Base-by-base conservation (phyloP, 345 rosid genomes). In the Adansonia digitata region DNA sequence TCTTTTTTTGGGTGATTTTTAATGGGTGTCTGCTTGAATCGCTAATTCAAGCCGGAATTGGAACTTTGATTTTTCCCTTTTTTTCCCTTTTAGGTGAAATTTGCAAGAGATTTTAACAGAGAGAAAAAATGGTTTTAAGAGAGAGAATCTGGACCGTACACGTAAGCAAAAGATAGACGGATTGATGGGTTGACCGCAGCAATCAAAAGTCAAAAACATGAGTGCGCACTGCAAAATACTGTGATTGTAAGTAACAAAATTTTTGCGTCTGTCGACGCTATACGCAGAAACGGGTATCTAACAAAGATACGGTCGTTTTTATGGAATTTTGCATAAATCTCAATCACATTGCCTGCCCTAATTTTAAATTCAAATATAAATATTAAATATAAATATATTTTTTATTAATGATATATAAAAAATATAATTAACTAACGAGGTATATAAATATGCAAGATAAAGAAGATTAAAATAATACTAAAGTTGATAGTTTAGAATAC, bases 91-190 rank as follows among this genome's bases (percentile, higher is more conserved):
- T 13, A 20, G 29, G 49, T 14, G 22, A 57, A 27, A 0, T 11
- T 43, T 20, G 29, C 35, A 61, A n/a, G 35, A 40, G 37, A 45
- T n/a, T 42, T 18, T 7, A 11, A 35, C n/a, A n/a, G n/a, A n/a
- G 52, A n/a, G 27, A 51, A 61, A 46, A 27, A 27, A 29, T 34
- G 35, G n/a, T 22, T 6, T 10, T 22, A 29, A 42, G 51, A 51
- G 42, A 62, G 64, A 53, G 59, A 57, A 66, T 81, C 74, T 68
- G 56, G 27, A 2, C 45, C 77, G 81, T 81, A 74, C 83, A 77
- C 76, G 80, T 77, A 42, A 69, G 78, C 60, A 5, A 8, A 42
- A 4, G 4, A n/a, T 14, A 27, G 5, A 24, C 2, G 9, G 4
- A 63, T 40, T 2, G 52, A 10, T 39, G 10, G 49, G 7, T 10